A percentile compares a stretch with the other conserved stretches of the same genome.
Evolutionary conservation across 352 stramenopile genomes (phyloP).

Genomic region (Thalassiosira mediterranea): DNA sequence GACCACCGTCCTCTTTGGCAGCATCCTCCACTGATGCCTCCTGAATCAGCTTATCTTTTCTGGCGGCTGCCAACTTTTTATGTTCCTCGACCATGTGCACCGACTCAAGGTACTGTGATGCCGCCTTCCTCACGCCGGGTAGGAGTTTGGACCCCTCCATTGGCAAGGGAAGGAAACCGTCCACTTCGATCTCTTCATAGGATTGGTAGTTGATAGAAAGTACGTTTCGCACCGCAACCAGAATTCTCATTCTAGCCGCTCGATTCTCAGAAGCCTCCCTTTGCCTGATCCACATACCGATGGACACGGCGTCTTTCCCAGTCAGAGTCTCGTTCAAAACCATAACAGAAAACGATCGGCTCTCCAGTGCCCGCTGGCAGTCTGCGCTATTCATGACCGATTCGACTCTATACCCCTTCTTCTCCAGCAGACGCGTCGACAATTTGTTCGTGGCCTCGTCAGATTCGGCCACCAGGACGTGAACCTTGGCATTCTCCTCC

Average conservation of each 20-base stretch:
- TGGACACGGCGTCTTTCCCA: conserved; percentile 83
- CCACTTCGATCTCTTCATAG: conserved; percentile 38
- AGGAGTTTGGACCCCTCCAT: conserved; percentile 49
- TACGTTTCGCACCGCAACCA: conserved; percentile 37
- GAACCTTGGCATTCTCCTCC: conserved; percentile 54
- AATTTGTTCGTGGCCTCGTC: conserved; percentile 54
- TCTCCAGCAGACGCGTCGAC: conserved; percentile 58
- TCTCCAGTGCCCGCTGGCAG: conserved; percentile 56
- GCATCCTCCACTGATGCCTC: neutral
- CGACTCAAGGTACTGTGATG: conserved; percentile 31
- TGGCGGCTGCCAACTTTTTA: neutral
- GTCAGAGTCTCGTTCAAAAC: conserved; percentile 86
- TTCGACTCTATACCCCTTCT: conserved; percentile 71
- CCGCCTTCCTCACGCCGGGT: conserved; percentile 36
- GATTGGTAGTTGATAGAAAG: conserved; percentile 45
- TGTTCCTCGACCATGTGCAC: neutral
- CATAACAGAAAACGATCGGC: conserved; percentile 85
- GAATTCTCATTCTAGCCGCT: conserved; percentile 49
- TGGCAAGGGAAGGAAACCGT: conserved; percentile 42
- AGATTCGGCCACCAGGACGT: conserved; percentile 45
- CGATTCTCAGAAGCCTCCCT: conserved; percentile 83
- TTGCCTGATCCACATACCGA: conserved; percentile 86
- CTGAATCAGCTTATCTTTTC: neutral
- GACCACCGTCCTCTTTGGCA: neutral
- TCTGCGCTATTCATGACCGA: conserved; percentile 83